phyloP scores from a whole-genome alignment of 495 filamentous ascomycete genomes.

The Podospora conica region DNA sequence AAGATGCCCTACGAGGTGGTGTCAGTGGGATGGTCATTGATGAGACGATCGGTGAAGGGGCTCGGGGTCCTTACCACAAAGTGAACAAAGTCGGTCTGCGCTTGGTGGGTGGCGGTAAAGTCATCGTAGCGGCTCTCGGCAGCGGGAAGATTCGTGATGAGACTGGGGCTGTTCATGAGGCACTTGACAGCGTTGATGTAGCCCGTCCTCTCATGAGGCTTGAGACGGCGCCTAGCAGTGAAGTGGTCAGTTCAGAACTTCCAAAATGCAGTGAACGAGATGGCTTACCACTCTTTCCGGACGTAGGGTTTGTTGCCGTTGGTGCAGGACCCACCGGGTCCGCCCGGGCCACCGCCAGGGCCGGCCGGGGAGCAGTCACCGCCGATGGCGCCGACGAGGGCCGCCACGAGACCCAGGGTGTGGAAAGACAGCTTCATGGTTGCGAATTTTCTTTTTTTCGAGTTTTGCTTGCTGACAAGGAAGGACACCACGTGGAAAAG shows the following conservation, averaged over 20 bases:
- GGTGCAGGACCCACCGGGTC: no score
- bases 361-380: not conserved
- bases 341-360: not conserved
- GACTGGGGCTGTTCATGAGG: not conserved
- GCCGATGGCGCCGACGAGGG: not conserved
- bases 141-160: not conserved
- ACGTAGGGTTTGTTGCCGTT: not conserved
- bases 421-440: not conserved
- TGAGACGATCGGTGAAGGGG: no score
- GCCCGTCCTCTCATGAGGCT: not conserved
- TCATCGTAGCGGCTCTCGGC: not conserved
- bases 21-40: no score
- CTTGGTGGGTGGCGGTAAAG: not conserved
- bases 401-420: not conserved
- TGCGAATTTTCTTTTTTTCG: not conserved
- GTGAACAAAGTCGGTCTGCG: not conserved
- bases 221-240: not conserved
- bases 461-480: not conserved
- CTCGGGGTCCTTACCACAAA: not conserved
- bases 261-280: no score
- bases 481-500: not conserved
- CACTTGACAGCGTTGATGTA: not conserved
- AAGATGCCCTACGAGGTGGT: conserved; percentile 10
- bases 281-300: not conserved
- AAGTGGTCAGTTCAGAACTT: not conserved